phyloP scores from a whole-genome alignment of 306 rosid species.

The Castanopsis chinensis region DNA sequence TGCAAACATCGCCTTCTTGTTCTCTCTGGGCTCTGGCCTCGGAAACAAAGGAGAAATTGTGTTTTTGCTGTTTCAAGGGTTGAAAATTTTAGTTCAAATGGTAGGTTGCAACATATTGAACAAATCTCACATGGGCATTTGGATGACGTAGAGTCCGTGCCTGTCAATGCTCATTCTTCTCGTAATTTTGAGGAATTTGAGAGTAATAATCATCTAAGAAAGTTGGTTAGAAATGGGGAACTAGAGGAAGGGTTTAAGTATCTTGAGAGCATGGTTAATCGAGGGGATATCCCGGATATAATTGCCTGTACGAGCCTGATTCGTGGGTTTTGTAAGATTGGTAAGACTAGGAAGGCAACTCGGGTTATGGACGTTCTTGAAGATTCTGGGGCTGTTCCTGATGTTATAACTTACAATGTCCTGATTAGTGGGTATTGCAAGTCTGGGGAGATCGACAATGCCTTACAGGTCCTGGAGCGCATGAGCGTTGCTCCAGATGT shows the following conservation, averaged over 20 bases:
- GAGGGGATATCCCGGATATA: constrained; percentile 72
- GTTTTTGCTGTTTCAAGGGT: constrained; percentile 49
- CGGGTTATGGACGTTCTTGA: constrained; percentile 70
- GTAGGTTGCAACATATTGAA: constrained; percentile 38
- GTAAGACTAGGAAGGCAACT: constrained; percentile 66
- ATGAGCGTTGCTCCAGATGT: constrained; percentile 91
- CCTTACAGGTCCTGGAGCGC: constrained; percentile 68
- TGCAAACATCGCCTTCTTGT: constrained; percentile 32
- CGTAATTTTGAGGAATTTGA: constrained; percentile 50
- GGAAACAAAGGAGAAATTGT: constrained; percentile 19
- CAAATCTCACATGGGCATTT: constrained; percentile 23
- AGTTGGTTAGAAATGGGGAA: constrained; percentile 64
- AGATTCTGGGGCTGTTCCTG: constrained; percentile 76
- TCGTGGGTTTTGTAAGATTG: constrained; percentile 71
- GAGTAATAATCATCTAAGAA: constrained; percentile 53
- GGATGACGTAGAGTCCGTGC: constrained; percentile 29
- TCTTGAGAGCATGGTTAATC: constrained; percentile 57
- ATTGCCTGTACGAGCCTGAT: constrained; percentile 76
- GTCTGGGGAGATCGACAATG: constrained; percentile 77
- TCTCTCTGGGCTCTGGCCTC: background rate
- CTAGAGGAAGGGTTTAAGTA: constrained; percentile 65
- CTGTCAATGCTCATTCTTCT: constrained; percentile 23
- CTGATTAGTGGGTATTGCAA: constrained; percentile 81
- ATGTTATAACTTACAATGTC: constrained; percentile 81
- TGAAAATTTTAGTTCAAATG: constrained; percentile 48